Percentiles rank a stretch among this genome's conserved stretches.
Conservation (phyloP, 2,329 filamentous ascomycete genomes). For the Fusarium secorum region DNA sequence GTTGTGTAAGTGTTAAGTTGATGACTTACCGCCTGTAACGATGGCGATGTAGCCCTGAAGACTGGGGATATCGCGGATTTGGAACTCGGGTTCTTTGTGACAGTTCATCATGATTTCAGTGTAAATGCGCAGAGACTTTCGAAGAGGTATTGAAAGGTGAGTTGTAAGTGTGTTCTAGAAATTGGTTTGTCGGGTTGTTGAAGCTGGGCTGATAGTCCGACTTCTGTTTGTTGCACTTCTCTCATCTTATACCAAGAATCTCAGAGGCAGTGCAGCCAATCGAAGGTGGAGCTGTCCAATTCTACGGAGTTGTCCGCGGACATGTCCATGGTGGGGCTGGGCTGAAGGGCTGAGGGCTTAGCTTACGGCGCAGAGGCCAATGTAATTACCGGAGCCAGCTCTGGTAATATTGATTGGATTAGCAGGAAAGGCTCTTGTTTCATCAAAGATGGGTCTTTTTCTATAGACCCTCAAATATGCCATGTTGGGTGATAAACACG, state of each 20-base stretch:
- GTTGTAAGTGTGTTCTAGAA: too few relatives aligned
- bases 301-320: conserved; percentile 24
- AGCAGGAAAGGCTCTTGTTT: neutral
- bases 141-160: fast-evolving
- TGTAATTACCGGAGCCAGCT: neutral
- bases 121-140: fast-evolving
- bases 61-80: conserved; percentile 30
- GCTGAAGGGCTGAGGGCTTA: conserved; percentile 1
- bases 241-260: conserved; percentile 9
- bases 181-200: fast-evolving
- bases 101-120: conserved; percentile 9
- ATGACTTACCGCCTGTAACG: conserved; percentile 33
- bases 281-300: neutral
- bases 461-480: too few relatives aligned
- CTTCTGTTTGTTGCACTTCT: neutral
- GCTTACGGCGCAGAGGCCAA: neutral
- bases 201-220: neutral
- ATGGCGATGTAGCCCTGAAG: conserved; percentile 34
- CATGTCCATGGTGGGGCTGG: conserved; percentile 25
- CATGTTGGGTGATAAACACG: neutral
- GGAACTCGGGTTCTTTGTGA: conserved; percentile 16
- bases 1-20: fast-evolving
- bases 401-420: neutral
- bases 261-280: conserved; percentile 1
- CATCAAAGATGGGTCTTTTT: fast-evolving